These are phyloP conservation scores for Mycosarcoma mackinlayi DNA, from an alignment of 1,284 basidiomycete genomes.

Conservation along the genomic window DNA sequence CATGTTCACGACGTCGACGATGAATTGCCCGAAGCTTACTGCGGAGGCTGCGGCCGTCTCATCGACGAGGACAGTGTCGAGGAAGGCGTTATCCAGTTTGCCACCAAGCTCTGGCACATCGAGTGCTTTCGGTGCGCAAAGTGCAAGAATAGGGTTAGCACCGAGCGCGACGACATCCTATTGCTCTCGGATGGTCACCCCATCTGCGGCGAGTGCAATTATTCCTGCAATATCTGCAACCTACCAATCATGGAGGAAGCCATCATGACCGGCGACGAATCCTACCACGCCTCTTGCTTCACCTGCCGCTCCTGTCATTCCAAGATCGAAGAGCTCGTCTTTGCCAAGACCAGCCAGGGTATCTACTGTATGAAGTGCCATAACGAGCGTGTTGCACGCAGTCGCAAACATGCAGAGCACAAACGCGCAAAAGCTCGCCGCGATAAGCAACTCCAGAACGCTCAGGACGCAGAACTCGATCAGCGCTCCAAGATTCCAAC, in stretches of 20 bases:
- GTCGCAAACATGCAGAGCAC: slow-evolving; percentile 85
- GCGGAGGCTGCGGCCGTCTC: slow-evolving; percentile 56
- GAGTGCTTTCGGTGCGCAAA: slow-evolving; percentile 60
- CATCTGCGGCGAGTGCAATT: slow-evolving; percentile 95
- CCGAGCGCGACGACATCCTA: slow-evolving; percentile 89
- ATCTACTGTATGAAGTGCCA: slow-evolving; percentile 99
- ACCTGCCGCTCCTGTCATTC: slow-evolving; percentile 94
- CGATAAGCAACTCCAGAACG: slow-evolving; percentile 42
- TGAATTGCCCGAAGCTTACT: slow-evolving; percentile 57
- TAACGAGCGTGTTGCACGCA: slow-evolving; percentile 92
- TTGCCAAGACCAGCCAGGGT: slow-evolving; percentile 96
- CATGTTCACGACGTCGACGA: slow-evolving; percentile 28
- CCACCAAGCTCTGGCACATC: slow-evolving; percentile 62
- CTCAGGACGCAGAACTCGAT: slow-evolving; percentile 16
- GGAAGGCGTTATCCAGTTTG: slow-evolving; percentile 60
- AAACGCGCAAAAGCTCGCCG: slow-evolving; percentile 65
- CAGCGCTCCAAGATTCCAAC: slow-evolving; percentile 4
- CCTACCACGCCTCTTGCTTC: slow-evolving; percentile 98
- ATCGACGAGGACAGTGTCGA: slow-evolving; percentile 62
- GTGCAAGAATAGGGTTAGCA: slow-evolving; percentile 73
- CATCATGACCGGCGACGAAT: slow-evolving; percentile 78
- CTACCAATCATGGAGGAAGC: slow-evolving; percentile 54
- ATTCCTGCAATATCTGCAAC: slow-evolving; percentile 72
- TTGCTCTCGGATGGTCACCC: slow-evolving; percentile 95
- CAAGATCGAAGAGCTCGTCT: slow-evolving; percentile 96